Base-by-base conservation (phyloP, 176 grass and related monocot species). In the Elaeis guineensis region DNA sequence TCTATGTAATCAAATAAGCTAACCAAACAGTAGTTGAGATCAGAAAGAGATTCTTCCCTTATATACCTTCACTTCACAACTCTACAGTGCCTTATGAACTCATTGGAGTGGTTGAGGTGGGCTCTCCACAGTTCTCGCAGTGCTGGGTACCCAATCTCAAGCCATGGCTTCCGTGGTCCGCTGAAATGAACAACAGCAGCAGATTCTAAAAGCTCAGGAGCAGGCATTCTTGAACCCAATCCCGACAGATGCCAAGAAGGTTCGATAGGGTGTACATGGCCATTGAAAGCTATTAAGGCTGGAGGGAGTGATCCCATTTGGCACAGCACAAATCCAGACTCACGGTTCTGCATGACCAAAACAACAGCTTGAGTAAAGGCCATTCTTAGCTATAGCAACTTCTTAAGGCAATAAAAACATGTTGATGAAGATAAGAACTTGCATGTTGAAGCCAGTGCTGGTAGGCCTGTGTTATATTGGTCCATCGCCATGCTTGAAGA, bases 101-200 rank as follows among this genome's bases (percentile, higher is more conserved):
- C 86, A 71, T 89, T 82, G 0, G 88, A 86, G 11, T 16, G 51
- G 79, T 93, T 89, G 20, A 93, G 21, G 79, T 98, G 70, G 28
- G 59, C 39, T 56, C 64, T 79, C 94, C 94, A 98, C 53, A 98
- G 57, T 14, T 78, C 57, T 64, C 63, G 88, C 21, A 82, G 76
- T 65, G 65, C 73, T 55, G 73, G 84, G 68, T 76, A 82, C 30
- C 69, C 78, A 15, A 89, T 72, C 67, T 92, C 88, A 29, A 93
- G 79, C 94, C 94, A 98, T n/a, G 94, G 94, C 67, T 98, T 98
- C 49, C 81, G 66, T 24, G 88, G 84, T 50, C 94, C 94, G 25
- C 85, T 93, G 82, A 98, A 98, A 75, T 98, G 94, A 55, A 93
- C 54, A 1, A 98, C 84, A 18, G 85, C 67, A 19, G 82, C 60